Evolutionary conservation across 1,284 basidiomycete species (phyloP).

Genomic region (Peniophora sp.): DNA sequence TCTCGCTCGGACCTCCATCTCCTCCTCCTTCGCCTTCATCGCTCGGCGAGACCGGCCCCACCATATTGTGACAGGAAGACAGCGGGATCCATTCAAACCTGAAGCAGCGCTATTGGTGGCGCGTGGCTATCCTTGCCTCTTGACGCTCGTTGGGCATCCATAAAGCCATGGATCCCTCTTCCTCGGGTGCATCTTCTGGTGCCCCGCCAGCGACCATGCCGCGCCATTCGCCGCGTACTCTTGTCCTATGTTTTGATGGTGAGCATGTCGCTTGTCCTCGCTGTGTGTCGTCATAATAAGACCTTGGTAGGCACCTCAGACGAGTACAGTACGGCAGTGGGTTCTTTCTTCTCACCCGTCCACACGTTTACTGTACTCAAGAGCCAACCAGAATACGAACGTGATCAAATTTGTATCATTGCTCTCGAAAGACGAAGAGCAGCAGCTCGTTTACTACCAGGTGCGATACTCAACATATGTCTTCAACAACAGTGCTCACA

Average conservation of each 20-base stretch:
- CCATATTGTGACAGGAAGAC: too few relatives aligned
- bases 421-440: conserved; percentile 47
- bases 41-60: too few relatives aligned
- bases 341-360: neutral
- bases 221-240: conserved; percentile 24
- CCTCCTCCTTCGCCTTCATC: too few relatives aligned
- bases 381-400: conserved; percentile 50
- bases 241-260: conserved; percentile 58
- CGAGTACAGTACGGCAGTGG: conserved; percentile 34
- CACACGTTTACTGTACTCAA: neutral
- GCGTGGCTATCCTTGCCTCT: too few relatives aligned
- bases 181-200: neutral
- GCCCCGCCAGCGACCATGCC: neutral
- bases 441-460: conserved; percentile 64
- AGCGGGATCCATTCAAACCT: too few relatives aligned
- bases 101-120: too few relatives aligned
- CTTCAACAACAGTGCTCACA: neutral
- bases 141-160: too few relatives aligned
- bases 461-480: conserved; percentile 20
- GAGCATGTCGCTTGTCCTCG: neutral
- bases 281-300: neutral
- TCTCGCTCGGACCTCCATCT: too few relatives aligned
- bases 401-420: conserved; percentile 61
- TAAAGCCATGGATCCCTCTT: neutral
- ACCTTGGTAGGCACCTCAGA: conserved; percentile 33